Evolutionary conservation across 345 rosid species (phyloP), one percentile per base, ranked within the genome.

Genomic region (Erodium maritimum): DNA sequence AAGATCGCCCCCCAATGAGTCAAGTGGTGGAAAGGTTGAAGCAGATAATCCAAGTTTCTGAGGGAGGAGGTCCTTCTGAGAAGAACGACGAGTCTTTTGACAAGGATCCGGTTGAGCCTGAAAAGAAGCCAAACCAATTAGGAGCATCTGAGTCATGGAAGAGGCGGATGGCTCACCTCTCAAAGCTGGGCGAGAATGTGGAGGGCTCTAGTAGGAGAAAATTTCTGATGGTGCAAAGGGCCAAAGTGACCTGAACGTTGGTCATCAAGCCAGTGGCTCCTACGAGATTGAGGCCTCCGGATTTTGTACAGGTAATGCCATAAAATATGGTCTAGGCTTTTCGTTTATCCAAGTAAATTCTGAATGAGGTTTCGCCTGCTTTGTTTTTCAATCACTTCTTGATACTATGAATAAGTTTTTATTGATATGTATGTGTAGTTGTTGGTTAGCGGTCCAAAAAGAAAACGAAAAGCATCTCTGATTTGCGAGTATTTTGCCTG

Each of bases 1-100:
- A 84, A 65, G 87, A 83, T n/a, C 79, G 97, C 14, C 95, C 97
- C 0, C 46, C 59, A 54, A 90, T 85, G 94, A 80, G 81, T 18
- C 24, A 54, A 59, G 91, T 87, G 57, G 90, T 85, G 23, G 83
- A 82, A 56, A 71, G 63, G 12, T 60, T 87, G 76, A 72, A 55
- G 66, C 81, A 79, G 71, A 76, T 83, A 57, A 66, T 77, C 19
- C 74, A 74, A 55, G 80, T 60, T 61, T 60, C 75, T 0, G 69
- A 67, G 11, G 70, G 64, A 52, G 77, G 55, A 24, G 55, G 21
- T 45, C 65, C 59, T 17, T 48, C 29, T 3, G 50, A 52, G n/a
- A 67, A 55, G 46, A 59, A 54, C 61, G 50, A 45, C 5, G 75
- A 71, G 25, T 5, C 18, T 33, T 14, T 51, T 21, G 77, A 68